Base-by-base conservation (phyloP, 2,329 filamentous ascomycete species). In the Penicillium sp. region DNA sequence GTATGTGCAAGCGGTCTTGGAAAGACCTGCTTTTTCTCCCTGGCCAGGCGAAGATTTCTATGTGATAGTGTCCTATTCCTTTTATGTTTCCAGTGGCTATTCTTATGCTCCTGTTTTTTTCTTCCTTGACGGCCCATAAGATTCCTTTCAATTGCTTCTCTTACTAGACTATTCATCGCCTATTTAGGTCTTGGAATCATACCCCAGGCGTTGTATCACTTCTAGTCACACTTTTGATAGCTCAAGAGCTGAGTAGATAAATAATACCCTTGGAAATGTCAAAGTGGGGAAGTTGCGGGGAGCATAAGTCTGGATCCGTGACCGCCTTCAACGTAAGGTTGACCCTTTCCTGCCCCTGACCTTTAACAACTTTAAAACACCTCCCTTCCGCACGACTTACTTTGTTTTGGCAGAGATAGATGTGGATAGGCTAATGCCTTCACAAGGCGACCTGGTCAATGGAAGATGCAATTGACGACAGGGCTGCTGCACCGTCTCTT, bases 381-480 rank as follows among this genome's bases (percentile, higher is more conserved):
- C 35, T 6, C 41, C 29, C 21, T 26, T 35, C 19, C 23, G 19
- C 54, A 41, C 41, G 7, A 44, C 21, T 15, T 30, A 53, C 29
- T 35, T 44, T 31, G 13, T 7, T 50, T 21, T 41, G 26, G n/a
- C 23, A 6, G 38, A 44, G 45, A 51, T 71, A 54, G 63, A 71
- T 67, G 58, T 58, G 60, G 58, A 60, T 59, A 58, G 67, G 65
- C 68, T 70, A 66, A 64, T 58, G 62, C 66, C 61, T 65, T 64
- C 59, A 64, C 52, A 62, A 59, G 67, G 58, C 65, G 64, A 67
- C 60, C 61, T 56, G 64, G 69, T 67, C 73, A 75, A 77, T 78
- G 75, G 75, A 76, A 69, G 64, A 76, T 76, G 72, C 70, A 67
- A 67, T 67, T 63, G 59, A 69, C 60, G 64, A 57, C 50, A 70